A percentile compares a stretch with the other conserved stretches of the same genome.
These are phyloP conservation scores for Elaeis guineensis DNA, from an alignment of 176 grass and related monocot genomes.

Conservation along the genomic window DNA sequence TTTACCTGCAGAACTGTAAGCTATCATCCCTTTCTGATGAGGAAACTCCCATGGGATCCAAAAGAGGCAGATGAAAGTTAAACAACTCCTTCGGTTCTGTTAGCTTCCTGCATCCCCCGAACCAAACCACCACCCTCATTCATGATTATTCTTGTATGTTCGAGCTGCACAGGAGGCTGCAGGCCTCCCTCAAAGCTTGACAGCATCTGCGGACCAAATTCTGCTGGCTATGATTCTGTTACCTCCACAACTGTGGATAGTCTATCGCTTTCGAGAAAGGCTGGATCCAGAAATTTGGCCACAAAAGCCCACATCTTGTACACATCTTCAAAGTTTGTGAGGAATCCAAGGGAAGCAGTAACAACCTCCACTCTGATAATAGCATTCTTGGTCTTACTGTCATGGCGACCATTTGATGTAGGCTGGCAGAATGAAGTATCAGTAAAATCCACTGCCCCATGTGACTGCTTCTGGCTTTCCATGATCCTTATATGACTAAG, in stretches of 20 bases:
- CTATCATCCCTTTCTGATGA: constrained; percentile 35
- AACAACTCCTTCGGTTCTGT: constrained; percentile 22
- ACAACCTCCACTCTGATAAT: constrained; percentile 62
- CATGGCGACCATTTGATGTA: constrained; percentile 38
- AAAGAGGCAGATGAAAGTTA: constrained; percentile 35
- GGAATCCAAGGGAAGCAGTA: constrained; percentile 92
- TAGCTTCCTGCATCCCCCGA: background rate
- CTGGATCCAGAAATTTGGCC: constrained; percentile 76
- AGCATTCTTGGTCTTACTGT: constrained; percentile 49
- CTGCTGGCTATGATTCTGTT: constrained; percentile 38
- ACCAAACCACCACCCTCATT: too few relatives aligned
- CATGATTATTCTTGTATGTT: background rate
- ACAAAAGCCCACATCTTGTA: constrained; percentile 90
- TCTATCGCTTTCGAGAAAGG: constrained; percentile 67
- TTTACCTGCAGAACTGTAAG: constrained; percentile 26
- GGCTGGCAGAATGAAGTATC: constrained; percentile 45
- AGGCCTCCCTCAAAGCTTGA: background rate
- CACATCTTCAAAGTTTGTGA: constrained; percentile 96
- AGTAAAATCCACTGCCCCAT: constrained; percentile 41
- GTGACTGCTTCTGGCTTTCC: constrained; percentile 51
- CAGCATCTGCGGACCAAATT: background rate
- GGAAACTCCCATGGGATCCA: constrained; percentile 26
- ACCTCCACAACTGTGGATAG: constrained; percentile 69
- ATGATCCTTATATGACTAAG: constrained; percentile 73
- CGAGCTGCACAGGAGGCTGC: background rate